Base-by-base conservation (phyloP, 1,284 basidiomycete genomes). In the Polyporus tsugae region DNA sequence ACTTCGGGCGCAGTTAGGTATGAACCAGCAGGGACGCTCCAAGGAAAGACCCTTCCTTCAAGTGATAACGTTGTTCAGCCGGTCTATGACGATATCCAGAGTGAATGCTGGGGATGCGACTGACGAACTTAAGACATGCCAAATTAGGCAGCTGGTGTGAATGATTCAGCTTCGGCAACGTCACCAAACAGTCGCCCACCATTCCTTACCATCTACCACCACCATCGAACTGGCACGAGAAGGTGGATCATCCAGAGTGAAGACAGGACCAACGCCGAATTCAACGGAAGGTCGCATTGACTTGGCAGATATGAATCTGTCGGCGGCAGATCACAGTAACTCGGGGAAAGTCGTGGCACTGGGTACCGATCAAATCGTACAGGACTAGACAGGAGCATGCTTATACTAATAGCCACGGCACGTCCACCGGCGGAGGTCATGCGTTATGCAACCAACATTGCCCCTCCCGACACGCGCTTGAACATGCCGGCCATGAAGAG, bases 121-220 rank as follows among this genome's bases (percentile, higher is more conserved):
- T 15, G 25, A 33, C 11, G 52, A 55, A 35, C 29, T 55, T 17
- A 29, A 55, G 55, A 29, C 49, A 52, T 57, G 42, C 67, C 61
- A 35, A n/a, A 71, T 61, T 41, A 55, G 70, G 70, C 65, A 69
- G 52, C 44, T 19, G 63, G 53, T 60, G 67, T 72, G 55, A 62
- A 66, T 65, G 53, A 58, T 36, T 17, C 19, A 38, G 19, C 35
- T 22, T 36, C 6, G 33, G 33, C 35, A 33, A 29, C 29, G 2
- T 35, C 15, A 35, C 49, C 13, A 15, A 15, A 55, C 46, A 35
- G 25, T 41, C 42, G 60, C 42, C 42, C 41, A 49, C 2, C 46
- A 19, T 36, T 55, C 29, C 29, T 52, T 52, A 22, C 46, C 22
- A 52, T 25, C 46, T 13, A 22, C 46, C 11, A 11, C 46, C 46